Percentiles rank a stretch among this genome's conserved stretches.
phyloP scores from a whole-genome alignment of 1,139 yeast species.

The Lodderomyces parapsilosis region DNA sequence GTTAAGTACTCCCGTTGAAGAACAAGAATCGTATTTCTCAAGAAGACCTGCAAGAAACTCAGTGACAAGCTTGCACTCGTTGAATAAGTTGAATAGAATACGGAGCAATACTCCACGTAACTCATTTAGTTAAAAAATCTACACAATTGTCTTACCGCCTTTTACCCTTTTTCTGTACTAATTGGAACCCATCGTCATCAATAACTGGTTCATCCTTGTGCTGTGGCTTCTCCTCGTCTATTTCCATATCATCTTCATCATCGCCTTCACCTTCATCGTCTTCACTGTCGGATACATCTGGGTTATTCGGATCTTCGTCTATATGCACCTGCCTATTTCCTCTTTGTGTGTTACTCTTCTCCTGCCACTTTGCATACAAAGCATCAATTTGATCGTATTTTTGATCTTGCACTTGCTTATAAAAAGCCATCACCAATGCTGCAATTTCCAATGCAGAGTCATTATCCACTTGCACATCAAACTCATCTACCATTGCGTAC shows the following conservation, averaged over 20 bases:
- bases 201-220: constrained; percentile 57
- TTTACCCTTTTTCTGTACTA: constrained; percentile 71
- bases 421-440: constrained; percentile 60
- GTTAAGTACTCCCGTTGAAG: constrained; percentile 30
- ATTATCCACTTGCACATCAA: constrained; percentile 84
- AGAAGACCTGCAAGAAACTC: constrained; percentile 28
- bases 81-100: constrained; percentile 41
- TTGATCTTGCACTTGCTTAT: constrained; percentile 57
- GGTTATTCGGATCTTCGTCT: constrained; percentile 59
- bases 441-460: constrained; percentile 82
- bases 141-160: constrained; percentile 17
- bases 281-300: constrained; percentile 49
- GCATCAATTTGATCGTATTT: constrained; percentile 57
- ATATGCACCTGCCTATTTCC: constrained; percentile 34
- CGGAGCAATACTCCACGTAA: constrained; percentile 37
- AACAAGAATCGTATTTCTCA: constrained; percentile 24
- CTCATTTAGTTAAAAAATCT: constrained; percentile 29
- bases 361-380: constrained; percentile 58
- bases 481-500: constrained; percentile 93
- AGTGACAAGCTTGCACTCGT: constrained; percentile 40
- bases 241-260: constrained; percentile 43
- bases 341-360: constrained; percentile 42
- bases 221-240: constrained; percentile 14
- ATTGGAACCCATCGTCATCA: constrained; percentile 92
- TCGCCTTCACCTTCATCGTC: constrained; percentile 46